Conservation (phyloP, 331 rosid genomes). For the Dryas integrifolia region DNA sequence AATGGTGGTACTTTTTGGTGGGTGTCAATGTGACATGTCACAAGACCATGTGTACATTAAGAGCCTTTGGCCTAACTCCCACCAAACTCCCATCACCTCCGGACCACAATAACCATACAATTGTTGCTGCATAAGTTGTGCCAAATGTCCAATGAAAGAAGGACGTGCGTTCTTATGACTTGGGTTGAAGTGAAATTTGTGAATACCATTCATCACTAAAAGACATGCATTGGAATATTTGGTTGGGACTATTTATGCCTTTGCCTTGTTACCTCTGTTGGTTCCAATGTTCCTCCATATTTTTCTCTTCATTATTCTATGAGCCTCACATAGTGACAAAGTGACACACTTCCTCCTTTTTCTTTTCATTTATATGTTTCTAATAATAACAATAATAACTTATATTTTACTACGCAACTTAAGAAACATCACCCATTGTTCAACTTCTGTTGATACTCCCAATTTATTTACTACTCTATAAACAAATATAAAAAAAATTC, state of each 20-base stretch:
- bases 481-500: no score
- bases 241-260: neutral
- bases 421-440: neutral
- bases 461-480: no score
- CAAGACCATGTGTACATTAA: no score
- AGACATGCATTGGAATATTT: slow-evolving; percentile 1
- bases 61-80: slow-evolving; percentile 34
- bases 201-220: neutral
- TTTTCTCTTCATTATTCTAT: slow-evolving; percentile 3
- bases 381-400: no score
- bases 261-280: slow-evolving; percentile 25
- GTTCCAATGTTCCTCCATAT: slow-evolving; percentile 32
- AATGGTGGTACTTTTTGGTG: no score
- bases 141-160: no score
- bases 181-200: neutral
- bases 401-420: neutral
- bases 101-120: slow-evolving; percentile 20
- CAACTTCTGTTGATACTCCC: neutral
- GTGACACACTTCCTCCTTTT: neutral
- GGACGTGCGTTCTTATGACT: slow-evolving; percentile 28
- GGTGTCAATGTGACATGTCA: no score
- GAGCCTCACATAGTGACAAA: neutral
- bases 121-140: no score
- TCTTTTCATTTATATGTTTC: neutral
- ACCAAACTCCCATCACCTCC: slow-evolving; percentile 48